phyloP scores from a whole-genome alignment of 2,329 filamentous ascomycete genomes.

The Xylariaceae sp. region DNA sequence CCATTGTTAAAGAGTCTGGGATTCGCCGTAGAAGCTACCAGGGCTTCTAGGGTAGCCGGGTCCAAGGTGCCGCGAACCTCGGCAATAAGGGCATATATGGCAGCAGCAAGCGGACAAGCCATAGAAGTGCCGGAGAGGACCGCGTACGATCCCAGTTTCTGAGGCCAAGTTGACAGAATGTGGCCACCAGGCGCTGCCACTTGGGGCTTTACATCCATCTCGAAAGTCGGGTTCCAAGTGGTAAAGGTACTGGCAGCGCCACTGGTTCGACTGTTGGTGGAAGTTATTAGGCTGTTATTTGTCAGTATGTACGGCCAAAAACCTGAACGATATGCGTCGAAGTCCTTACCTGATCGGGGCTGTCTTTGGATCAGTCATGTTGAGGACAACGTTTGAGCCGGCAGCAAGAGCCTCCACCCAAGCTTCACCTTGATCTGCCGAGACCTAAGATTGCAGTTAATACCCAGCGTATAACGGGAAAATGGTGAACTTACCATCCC shows the following conservation, averaged over 20 bases:
- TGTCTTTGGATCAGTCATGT: constrained; percentile 39
- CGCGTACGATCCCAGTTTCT: constrained; percentile 42
- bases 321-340: background rate
- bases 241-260: constrained; percentile 50
- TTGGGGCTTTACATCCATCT: constrained; percentile 52
- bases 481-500: constrained; percentile 24
- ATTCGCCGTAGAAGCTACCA: constrained; percentile 22
- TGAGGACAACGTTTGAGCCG: constrained; percentile 40
- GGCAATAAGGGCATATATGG: constrained; percentile 48
- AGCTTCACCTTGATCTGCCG: constrained; percentile 35
- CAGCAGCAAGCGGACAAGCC: constrained; percentile 52
- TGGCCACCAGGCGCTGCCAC: constrained; percentile 51
- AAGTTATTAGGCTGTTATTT: constrained; percentile 31
- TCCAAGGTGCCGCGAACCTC: constrained; percentile 47
- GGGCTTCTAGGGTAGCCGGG: constrained; percentile 44
- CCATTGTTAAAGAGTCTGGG: constrained; percentile 19
- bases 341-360: constrained; percentile 29
- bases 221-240: constrained; percentile 57
- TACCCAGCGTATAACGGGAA: background rate
- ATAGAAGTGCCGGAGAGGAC: constrained; percentile 55
- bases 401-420: constrained; percentile 41
- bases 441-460: constrained; percentile 27
- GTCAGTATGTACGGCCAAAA: constrained; percentile 11
- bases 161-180: constrained; percentile 54
- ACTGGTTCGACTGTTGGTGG: constrained; percentile 40